Percentiles rank a stretch among this genome's conserved stretches.
These are phyloP conservation scores for Fusarium compactum DNA, from an alignment of 2,329 filamentous ascomycete genomes.

Conservation along the genomic window DNA sequence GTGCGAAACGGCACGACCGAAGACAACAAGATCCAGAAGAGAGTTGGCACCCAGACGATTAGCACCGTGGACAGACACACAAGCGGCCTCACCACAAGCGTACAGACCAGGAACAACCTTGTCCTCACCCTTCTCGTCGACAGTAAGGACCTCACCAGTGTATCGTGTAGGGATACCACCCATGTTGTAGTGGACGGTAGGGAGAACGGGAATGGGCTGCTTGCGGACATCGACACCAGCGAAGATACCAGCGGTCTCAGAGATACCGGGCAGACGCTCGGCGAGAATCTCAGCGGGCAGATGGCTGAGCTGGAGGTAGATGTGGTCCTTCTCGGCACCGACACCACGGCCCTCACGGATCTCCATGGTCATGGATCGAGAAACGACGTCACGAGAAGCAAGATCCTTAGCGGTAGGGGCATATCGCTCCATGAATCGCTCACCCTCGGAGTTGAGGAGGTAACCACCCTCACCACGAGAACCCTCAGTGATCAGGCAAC, in stretches of 20 bases:
- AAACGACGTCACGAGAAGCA: conserved; percentile 94
- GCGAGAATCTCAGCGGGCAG: conserved; percentile 91
- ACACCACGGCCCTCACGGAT: conserved; percentile 98
- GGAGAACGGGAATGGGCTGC: conserved; percentile 95
- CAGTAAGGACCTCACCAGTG: conserved; percentile 93
- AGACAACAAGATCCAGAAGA: conserved; percentile 95
- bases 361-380: conserved; percentile 97
- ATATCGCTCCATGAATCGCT: conserved; percentile 99
- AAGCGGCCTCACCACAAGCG: conserved; percentile 96
- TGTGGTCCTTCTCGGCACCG: conserved; percentile 96
- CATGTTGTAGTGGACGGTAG: conserved; percentile 99
- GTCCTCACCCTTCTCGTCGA: conserved; percentile 88
- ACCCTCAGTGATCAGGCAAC: conserved; percentile 97
- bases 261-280: conserved; percentile 97
- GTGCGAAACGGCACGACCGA: conserved; percentile 96
- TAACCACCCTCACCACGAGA: conserved; percentile 98
- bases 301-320: conserved; percentile 97
- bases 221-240: conserved; percentile 96
- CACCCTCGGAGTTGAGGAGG: conserved; percentile 95
- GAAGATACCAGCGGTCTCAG: conserved; percentile 97
- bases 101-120: conserved; percentile 95
- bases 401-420: conserved; percentile 98
- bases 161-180: conserved; percentile 98
- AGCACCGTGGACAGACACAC: conserved; percentile 97
- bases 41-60: conserved; percentile 99